Evolutionary conservation across 352 stramenopile genomes (phyloP), one percentile per base, ranked within the genome.

Genomic region (Globisporangium nunn): DNA sequence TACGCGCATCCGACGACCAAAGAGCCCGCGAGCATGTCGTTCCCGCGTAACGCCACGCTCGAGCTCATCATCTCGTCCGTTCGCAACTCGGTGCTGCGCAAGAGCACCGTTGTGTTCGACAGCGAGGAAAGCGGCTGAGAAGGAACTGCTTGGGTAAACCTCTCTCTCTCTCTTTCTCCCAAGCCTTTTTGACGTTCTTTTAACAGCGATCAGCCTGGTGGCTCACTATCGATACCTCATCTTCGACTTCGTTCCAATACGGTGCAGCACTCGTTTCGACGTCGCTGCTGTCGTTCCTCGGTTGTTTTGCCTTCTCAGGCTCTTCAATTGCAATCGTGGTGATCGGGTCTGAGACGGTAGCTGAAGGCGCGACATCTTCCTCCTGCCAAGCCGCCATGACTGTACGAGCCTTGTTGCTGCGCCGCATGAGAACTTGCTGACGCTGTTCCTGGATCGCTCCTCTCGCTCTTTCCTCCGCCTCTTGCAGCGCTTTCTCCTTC

Each of bases 31-130:
- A 71, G 52, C 6, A 62, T 40, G 35, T 65, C 59, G 3, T 89
- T 88, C 35, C 14, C 56, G 11, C n/a, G 56, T 0, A 81, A 66
- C 50, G 47, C 67, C 4, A 61, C 83, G n/a, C 52, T 90, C 37
- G 66, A 78, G 14, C 58, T 67, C 49, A 74, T 92, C 48, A 67
- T 62, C 10, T 56, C 56, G 47, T 58, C 66, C 35, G 78, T 92
- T 46, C 73, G 72, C 17, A 62, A 61, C 17, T 74, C 70, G 0
- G 76, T 90, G 18, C 43, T 77, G 30, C 51, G 59, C 4, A 88
- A 88, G 59, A 86, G 79, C 53, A 75, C 76, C 6, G 17, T 60
- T 45, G 76, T 90, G 14, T 88, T 90, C 66, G 67, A 81, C 15
- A 28, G 4, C 43, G n/a, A 47, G 3, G 15, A 15, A 10, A 47